These are phyloP conservation scores for Arachnomyces sp. DNA, from an alignment of 2,329 filamentous ascomycete genomes.

Conservation along the genomic window DNA sequence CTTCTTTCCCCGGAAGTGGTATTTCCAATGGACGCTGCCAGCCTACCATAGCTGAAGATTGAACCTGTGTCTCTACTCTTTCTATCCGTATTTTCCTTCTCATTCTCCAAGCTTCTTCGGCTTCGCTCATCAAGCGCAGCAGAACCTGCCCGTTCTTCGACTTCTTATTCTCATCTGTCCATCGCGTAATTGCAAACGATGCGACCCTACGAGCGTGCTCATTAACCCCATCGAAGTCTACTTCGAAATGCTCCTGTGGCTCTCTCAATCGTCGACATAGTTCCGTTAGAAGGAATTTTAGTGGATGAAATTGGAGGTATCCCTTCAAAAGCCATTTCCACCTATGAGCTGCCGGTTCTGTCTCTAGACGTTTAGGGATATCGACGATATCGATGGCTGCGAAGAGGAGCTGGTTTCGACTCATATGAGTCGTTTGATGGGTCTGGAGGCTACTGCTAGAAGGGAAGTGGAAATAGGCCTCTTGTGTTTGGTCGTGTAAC, in stretches of 20 bases:
- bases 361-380: constrained; percentile 10
- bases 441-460: constrained; percentile 8
- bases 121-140: constrained; percentile 1
- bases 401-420: constrained; percentile 53
- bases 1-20: no score
- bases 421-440: constrained; percentile 44
- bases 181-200: not conserved
- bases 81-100: no score
- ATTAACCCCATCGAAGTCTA: not conserved
- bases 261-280: not conserved
- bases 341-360: constrained; percentile 9
- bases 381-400: constrained; percentile 64
- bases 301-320: constrained; percentile 14
- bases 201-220: not conserved
- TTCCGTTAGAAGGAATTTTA: constrained; percentile 12
- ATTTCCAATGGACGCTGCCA: no score
- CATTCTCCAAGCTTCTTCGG: not conserved
- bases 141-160: constrained; percentile 3
- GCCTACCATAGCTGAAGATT: no score
- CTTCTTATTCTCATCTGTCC: constrained; percentile 2
- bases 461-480: constrained; percentile 4
- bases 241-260: no score
- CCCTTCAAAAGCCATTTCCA: constrained; percentile 16
- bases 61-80: no score
- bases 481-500: constrained; percentile 59